Conservation (phyloP, 2,329 filamentous ascomycete genomes). For the Aspergillaceae sp. region DNA sequence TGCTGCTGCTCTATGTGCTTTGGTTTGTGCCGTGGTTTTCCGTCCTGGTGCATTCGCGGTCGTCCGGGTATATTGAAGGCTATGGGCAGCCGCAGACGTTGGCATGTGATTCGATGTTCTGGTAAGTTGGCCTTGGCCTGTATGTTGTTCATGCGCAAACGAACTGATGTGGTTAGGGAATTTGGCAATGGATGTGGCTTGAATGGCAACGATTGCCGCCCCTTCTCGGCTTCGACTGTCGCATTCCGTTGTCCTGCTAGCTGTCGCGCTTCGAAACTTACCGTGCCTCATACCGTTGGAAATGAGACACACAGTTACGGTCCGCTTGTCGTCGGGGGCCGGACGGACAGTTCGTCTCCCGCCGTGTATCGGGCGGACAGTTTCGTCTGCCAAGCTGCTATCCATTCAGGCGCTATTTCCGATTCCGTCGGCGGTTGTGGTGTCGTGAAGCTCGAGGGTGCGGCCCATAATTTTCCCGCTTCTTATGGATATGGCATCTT, state of each 20-base stretch:
- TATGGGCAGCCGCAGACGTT: conserved; percentile 40
- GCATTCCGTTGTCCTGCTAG: conserved; percentile 51
- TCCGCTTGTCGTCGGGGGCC: conserved; percentile 44
- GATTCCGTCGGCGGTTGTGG: conserved; percentile 70
- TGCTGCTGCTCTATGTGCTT: conserved; percentile 35
- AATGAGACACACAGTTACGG: conserved; percentile 45
- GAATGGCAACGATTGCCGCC: conserved; percentile 48
- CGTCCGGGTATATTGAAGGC: conserved; percentile 41
- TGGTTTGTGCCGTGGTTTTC: conserved; percentile 43
- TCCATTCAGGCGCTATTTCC: conserved; percentile 71
- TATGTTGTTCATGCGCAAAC: background rate
- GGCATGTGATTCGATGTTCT: conserved; percentile 40
- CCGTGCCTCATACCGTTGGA: conserved; percentile 46
- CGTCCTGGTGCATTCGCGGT: conserved; percentile 37
- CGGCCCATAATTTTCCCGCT: conserved; percentile 53
- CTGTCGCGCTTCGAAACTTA: conserved; percentile 39
- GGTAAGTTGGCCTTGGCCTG: conserved; percentile 24
- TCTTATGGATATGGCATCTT: conserved; percentile 64
- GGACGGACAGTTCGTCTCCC: conserved; percentile 24
- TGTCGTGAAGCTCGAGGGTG: conserved; percentile 65
- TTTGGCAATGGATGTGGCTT: conserved; percentile 43
- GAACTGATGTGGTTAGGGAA: conserved; percentile 20
- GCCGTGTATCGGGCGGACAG: conserved; percentile 80
- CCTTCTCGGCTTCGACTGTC: conserved; percentile 44
- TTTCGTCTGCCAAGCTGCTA: conserved; percentile 75